Evolutionary conservation across 805 yeast genomes (phyloP).

Genomic region (Yarrowia divulgata): DNA sequence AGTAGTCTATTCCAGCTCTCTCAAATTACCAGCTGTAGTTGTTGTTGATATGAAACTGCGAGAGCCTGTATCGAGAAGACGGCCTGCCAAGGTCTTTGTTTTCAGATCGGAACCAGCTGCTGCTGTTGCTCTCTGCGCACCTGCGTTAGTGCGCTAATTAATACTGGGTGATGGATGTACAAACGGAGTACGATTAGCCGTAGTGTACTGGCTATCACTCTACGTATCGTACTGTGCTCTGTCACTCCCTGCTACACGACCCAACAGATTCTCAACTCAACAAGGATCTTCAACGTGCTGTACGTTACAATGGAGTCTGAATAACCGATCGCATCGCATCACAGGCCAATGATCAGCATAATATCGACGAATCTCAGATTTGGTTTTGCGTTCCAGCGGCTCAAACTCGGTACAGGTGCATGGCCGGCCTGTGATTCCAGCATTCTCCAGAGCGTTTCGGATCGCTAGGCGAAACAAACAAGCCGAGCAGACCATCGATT

Average conservation of each 20-base stretch:
- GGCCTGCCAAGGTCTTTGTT: background rate
- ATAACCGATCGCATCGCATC: no score
- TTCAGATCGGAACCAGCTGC: background rate
- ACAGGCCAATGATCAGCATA: conserved; percentile 10
- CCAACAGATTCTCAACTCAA: no score
- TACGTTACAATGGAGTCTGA: no score
- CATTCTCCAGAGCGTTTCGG: background rate
- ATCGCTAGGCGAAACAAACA: conserved; percentile 5
- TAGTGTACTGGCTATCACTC: no score
- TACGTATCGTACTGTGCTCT: no score
- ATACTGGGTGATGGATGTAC: background rate
- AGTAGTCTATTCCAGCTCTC: no score
- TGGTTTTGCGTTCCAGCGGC: background rate
- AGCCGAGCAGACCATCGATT: background rate
- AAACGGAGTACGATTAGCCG: no score
- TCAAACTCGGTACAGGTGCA: conserved; percentile 2
- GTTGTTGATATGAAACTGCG: no score
- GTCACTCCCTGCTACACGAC: no score
- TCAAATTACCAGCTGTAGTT: no score
- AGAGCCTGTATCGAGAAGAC: no score
- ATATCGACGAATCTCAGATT: conserved; percentile 7
- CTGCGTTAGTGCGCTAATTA: conserved; percentile 12
- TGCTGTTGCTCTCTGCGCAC: conserved; percentile 1
- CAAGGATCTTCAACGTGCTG: no score
- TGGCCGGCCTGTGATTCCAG: background rate